Conservation (phyloP, 2,329 filamentous ascomycete genomes). For the Leptographium radiaticola region DNA sequence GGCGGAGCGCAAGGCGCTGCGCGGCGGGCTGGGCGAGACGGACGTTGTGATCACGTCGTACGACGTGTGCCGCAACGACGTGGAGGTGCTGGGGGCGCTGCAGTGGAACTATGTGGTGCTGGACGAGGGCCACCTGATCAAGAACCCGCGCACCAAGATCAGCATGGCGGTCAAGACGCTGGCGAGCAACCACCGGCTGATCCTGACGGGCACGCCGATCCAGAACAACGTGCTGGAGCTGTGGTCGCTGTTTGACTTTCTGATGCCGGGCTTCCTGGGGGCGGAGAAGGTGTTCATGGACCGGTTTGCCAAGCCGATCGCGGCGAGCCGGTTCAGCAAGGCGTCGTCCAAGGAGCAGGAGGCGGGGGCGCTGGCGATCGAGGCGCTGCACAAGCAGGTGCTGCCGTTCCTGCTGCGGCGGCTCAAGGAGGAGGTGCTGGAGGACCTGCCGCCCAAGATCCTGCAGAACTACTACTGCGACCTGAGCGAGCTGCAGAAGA, state of each 20-base stretch:
- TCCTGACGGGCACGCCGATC: constrained; percentile 91
- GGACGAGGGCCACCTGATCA: constrained; percentile 96
- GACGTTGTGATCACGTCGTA: constrained; percentile 97
- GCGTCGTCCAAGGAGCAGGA: constrained; percentile 98
- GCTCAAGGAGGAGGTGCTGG: constrained; percentile 92
- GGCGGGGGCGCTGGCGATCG: constrained; percentile 86
- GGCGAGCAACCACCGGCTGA: constrained; percentile 83
- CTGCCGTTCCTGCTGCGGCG: constrained; percentile 90
- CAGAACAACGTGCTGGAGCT: constrained; percentile 96
- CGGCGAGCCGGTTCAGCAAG: constrained; percentile 88
- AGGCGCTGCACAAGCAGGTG: constrained; percentile 97
- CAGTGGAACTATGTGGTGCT: constrained; percentile 95
- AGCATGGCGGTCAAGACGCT: constrained; percentile 85
- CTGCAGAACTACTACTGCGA: constrained; percentile 99
- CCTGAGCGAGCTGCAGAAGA: constrained; percentile 85
- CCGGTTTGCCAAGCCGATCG: constrained; percentile 88
- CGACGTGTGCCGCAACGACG: constrained; percentile 92
- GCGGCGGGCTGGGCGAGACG: constrained; percentile 56
- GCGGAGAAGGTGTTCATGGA: constrained; percentile 93
- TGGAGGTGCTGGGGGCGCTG: constrained; percentile 67
- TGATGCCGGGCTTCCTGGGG: constrained; percentile 96
- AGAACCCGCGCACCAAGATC: constrained; percentile 96
- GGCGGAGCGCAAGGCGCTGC: constrained; percentile 59
- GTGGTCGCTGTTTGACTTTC: constrained; percentile 96
- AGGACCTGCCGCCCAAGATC: constrained; percentile 95